These are phyloP conservation scores for Mucor irregularis DNA, from an alignment of 371 early-diverging fungal genomes.

Conservation along the genomic window DNA sequence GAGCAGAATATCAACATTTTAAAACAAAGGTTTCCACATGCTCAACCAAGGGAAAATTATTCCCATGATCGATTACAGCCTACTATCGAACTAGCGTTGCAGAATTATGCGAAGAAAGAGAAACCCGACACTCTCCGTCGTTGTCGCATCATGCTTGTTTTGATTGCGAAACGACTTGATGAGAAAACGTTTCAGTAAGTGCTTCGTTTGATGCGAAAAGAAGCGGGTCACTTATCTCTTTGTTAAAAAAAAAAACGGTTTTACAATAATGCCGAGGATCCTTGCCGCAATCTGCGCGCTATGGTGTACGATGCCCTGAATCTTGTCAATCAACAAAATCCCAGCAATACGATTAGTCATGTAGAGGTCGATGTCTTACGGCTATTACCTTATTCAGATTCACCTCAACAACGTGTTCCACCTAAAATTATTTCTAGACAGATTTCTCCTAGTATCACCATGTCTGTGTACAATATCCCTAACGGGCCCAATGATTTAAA, in stretches of 20 bases:
- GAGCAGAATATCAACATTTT: slow-evolving; percentile 6
- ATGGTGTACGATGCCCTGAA: slow-evolving; percentile 14
- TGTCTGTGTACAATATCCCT: slow-evolving; percentile 36
- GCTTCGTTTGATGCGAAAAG: not conserved
- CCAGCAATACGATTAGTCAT: slow-evolving; percentile 5
- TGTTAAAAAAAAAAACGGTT: slow-evolving; percentile 9
- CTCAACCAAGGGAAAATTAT: slow-evolving; percentile 20
- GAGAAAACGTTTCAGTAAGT: slow-evolving; percentile 21
- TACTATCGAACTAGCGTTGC: slow-evolving; percentile 9
- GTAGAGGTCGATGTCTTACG: slow-evolving; percentile 27
- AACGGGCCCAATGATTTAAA: slow-evolving; percentile 28
- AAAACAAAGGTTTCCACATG: slow-evolving; percentile 17
- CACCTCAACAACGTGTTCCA: not conserved
- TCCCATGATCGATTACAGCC: slow-evolving; percentile 14
- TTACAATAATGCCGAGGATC: slow-evolving; percentile 26
- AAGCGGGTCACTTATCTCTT: not conserved
- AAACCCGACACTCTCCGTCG: not conserved
- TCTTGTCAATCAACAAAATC: not conserved
- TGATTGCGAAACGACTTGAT: slow-evolving; percentile 10
- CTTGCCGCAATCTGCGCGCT: slow-evolving; percentile 11
- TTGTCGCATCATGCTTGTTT: slow-evolving; percentile 21
- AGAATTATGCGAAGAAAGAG: not conserved
- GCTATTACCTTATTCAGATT: not conserved
- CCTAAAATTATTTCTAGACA: slow-evolving; percentile 6
- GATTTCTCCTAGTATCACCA: slow-evolving; percentile 19